A percentile compares a stretch with the other conserved stretches of the same genome.
Evolutionary conservation across 2,329 filamentous ascomycete species (phyloP).

Genomic region (Ciborinia camelliae): DNA sequence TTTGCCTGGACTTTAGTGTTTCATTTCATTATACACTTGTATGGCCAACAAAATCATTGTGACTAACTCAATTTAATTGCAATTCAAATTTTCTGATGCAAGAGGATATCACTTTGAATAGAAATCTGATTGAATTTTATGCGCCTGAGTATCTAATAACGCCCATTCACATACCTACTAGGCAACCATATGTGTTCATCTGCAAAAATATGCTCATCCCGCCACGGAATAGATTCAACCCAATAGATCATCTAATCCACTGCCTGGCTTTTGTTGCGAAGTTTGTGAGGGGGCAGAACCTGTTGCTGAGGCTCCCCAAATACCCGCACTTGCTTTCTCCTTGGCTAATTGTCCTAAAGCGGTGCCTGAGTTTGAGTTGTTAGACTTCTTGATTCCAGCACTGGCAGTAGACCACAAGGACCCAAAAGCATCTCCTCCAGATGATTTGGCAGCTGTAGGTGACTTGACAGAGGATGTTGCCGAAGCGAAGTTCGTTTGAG

Average conservation of each 20-base stretch:
- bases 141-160: slow-evolving; percentile 17
- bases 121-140: slow-evolving; percentile 8
- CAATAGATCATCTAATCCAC: slow-evolving; percentile 45
- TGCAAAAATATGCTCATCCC: not conserved
- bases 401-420: slow-evolving; percentile 72
- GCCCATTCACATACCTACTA: slow-evolving; percentile 10
- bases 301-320: slow-evolving; percentile 74
- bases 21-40: not conserved
- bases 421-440: slow-evolving; percentile 81
- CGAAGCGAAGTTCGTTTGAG: slow-evolving; percentile 36
- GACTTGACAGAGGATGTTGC: slow-evolving; percentile 45
- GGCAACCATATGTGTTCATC: slow-evolving; percentile 5
- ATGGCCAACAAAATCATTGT: not conserved
- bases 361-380: slow-evolving; percentile 62
- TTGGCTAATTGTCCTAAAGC: slow-evolving; percentile 95
- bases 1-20: not conserved
- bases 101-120: not conserved
- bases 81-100: not conserved
- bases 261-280: slow-evolving; percentile 38
- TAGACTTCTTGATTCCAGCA: slow-evolving; percentile 69
- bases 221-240: slow-evolving; percentile 35
- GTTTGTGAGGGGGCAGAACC: slow-evolving; percentile 23
- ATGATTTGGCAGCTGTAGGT: slow-evolving; percentile 51
- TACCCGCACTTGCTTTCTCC: slow-evolving; percentile 90
- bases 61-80: not conserved